Evolutionary conservation across 2,329 filamentous ascomycete species (phyloP), one percentile per base, ranked within the genome.

Genomic region (Alternaria sp.): DNA sequence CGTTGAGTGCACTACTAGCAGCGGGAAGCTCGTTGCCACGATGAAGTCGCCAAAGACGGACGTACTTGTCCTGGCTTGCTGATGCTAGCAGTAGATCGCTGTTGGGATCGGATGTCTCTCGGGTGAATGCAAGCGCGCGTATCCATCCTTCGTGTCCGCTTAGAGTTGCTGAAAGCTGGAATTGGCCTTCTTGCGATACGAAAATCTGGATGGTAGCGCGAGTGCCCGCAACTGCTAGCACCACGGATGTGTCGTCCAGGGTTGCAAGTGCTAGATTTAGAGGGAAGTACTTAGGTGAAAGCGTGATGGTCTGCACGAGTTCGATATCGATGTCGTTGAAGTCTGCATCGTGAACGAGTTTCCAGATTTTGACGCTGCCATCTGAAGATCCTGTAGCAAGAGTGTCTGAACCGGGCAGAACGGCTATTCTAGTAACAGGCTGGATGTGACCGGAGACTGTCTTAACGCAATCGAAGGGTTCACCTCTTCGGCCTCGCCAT

Each of bases 61-160:
- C 90, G 73, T 98, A 99, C 80, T 97, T 97, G 79, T 99, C 95
- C 78, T 99, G 95, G 75, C 94, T 98, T 22, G 94, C 94, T 11
- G 94, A 98, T 0, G 94, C 93, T 20, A 99, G 85, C 22, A 98
- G 80, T 4, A 97, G 76, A 75, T 97, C 94, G 54, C 87, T 86
- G 0, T 81, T 78, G 0, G 79, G 67, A 22, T 81, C 80, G 2
- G 81, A 74, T 14, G 79, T 85, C 73, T 95, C 92, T 61, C 82
- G 82, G 1, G 87, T 86, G 68, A 99, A 95, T 64, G 90, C 90
- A 12, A 99, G 83, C 14, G 93, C 94, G 49, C 94, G 86, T 48
- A 99, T 89, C 95, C 95, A 99, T 58, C 92, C 94, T 79, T 99
- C 95, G 72, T 99, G 95, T 4, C 95, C 95, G 0, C 88, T 86